Conservation (phyloP, 2,329 filamentous ascomycete species). For the Cladosporium sp. region DNA sequence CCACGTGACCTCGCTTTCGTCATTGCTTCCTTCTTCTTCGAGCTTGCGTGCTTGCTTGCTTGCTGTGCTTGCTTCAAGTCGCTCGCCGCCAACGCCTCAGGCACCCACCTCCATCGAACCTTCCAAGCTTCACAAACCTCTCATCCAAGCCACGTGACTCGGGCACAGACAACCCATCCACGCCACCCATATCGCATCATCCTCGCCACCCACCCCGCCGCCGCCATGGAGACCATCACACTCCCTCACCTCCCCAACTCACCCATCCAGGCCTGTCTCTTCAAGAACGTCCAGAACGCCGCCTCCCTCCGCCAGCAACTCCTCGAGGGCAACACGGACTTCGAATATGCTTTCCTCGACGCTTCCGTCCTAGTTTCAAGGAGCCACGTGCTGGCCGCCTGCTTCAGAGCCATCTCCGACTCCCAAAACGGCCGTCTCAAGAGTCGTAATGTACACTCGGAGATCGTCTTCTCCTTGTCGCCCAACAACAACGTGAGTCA, state of each 20-base stretch:
- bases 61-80: background rate
- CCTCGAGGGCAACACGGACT: slow-evolving; percentile 77
- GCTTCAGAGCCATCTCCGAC: slow-evolving; percentile 74
- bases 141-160: background rate
- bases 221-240: slow-evolving; percentile 62
- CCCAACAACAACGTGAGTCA: slow-evolving; percentile 74
- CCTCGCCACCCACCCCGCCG: background rate
- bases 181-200: background rate
- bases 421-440: slow-evolving; percentile 64
- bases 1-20: background rate
- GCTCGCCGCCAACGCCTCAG: background rate
- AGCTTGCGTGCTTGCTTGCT: too few relatives aligned
- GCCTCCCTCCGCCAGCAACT: slow-evolving; percentile 79
- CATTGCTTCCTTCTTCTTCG: background rate
- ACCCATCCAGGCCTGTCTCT: slow-evolving; percentile 72
- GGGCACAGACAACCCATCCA: background rate
- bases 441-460: slow-evolving; percentile 85
- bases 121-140: background rate
- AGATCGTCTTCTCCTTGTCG: slow-evolving; percentile 79
- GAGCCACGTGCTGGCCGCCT: slow-evolving; percentile 71
- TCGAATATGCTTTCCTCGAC: slow-evolving; percentile 93
- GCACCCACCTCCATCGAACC: background rate
- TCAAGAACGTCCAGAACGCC: slow-evolving; percentile 75
- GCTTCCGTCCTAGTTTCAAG: slow-evolving; percentile 74
- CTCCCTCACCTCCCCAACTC: slow-evolving; percentile 72